Percentiles rank a stretch among this genome's conserved stretches.
These are phyloP conservation scores for Aspergillus asperescens DNA, from an alignment of 495 filamentous ascomycete genomes.

Conservation along the genomic window DNA sequence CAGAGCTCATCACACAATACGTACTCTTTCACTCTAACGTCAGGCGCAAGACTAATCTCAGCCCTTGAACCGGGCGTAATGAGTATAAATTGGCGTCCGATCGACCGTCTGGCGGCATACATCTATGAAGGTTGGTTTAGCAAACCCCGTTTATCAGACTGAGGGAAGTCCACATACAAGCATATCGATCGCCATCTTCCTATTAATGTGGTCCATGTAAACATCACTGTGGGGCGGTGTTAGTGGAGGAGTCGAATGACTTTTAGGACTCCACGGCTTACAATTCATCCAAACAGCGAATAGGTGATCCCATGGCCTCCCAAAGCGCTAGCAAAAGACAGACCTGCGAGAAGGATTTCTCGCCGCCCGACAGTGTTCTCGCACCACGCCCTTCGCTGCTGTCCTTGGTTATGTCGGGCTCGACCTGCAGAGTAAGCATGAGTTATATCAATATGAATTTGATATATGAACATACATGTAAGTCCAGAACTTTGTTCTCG, in stretches of 20 bases:
- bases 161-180: slow-evolving; percentile 54
- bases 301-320: slow-evolving; percentile 96
- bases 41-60: slow-evolving; percentile 61
- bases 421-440: slow-evolving; percentile 42
- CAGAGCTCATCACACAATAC: slow-evolving; percentile 25
- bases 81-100: slow-evolving; percentile 89
- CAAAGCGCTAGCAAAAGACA: slow-evolving; percentile 88
- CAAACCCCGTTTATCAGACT: not conserved
- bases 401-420: slow-evolving; percentile 71
- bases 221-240: slow-evolving; percentile 61
- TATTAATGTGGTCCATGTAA: slow-evolving; percentile 97
- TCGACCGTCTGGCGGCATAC: slow-evolving; percentile 71
- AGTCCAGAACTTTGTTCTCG: slow-evolving; percentile 60
- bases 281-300: slow-evolving; percentile 96
- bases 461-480: slow-evolving; percentile 51
- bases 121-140: slow-evolving; percentile 50
- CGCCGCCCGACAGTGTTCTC: slow-evolving; percentile 88
- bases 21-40: slow-evolving; percentile 82
- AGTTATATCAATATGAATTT: not conserved
- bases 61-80: slow-evolving; percentile 89
- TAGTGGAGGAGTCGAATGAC: slow-evolving; percentile 11
- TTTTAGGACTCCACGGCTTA: slow-evolving; percentile 27
- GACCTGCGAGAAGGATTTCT: slow-evolving; percentile 96
- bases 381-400: slow-evolving; percentile 68
- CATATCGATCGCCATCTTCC: slow-evolving; percentile 90